Conservation (phyloP, 768 basidiomycete genomes). For the Exidia glandulosa region DNA sequence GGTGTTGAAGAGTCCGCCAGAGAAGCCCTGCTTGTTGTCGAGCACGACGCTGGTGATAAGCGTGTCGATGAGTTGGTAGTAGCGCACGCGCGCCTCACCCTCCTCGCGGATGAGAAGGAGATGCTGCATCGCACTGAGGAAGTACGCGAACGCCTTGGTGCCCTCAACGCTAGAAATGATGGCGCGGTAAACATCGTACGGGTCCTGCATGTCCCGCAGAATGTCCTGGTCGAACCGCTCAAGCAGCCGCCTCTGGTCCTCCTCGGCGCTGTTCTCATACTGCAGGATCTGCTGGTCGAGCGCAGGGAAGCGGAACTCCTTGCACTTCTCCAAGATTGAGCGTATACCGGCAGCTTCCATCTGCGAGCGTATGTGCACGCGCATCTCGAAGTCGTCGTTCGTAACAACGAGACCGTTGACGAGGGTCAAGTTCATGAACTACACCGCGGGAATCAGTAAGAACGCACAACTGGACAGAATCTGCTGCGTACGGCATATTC, state of each 20-base stretch:
- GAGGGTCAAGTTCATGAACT: slow-evolving; percentile 64
- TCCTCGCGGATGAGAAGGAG: slow-evolving; percentile 84
- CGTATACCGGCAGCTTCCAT: slow-evolving; percentile 84
- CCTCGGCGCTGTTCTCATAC: slow-evolving; percentile 51
- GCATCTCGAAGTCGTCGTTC: slow-evolving; percentile 70
- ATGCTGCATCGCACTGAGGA: slow-evolving; percentile 91
- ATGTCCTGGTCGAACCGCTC: slow-evolving; percentile 69
- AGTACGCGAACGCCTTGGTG: slow-evolving; percentile 69
- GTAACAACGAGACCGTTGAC: slow-evolving; percentile 54
- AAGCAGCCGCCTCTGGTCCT: slow-evolving; percentile 62
- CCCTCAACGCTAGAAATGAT: slow-evolving; percentile 68
- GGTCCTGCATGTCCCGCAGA: slow-evolving; percentile 64
- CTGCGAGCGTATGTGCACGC: slow-evolving; percentile 75
- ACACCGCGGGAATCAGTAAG: neutral
- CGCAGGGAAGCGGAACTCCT: slow-evolving; percentile 46
- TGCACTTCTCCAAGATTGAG: slow-evolving; percentile 59
- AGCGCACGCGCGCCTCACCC: slow-evolving; percentile 69
- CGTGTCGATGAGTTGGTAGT: slow-evolving; percentile 85
- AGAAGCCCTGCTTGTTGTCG: slow-evolving; percentile 64
- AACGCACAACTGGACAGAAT: neutral
- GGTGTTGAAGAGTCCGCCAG: slow-evolving; percentile 66
- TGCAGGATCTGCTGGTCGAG: slow-evolving; percentile 57
- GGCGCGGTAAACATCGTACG: slow-evolving; percentile 80
- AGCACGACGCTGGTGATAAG: slow-evolving; percentile 85
- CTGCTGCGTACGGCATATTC: slow-evolving; percentile 69